Base-by-base conservation (phyloP, 148 eudicot species). In the Silene latifolia region DNA sequence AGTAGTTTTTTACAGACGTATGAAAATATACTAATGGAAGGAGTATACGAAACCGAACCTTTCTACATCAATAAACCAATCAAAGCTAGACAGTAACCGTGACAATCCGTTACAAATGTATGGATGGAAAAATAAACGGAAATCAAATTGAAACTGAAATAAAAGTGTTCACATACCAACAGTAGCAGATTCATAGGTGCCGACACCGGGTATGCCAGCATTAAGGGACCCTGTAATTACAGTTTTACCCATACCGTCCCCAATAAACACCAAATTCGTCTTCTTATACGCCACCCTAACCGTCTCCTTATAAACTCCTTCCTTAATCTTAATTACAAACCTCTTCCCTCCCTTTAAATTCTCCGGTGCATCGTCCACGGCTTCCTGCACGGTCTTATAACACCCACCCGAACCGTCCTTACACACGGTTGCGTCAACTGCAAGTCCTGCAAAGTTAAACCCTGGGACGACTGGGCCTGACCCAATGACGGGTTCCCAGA, bases 241-340 rank as follows among this genome's bases (percentile, higher is more conserved):
- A 1, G 88, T 91, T 86, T 85, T 88, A 32, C 98, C 98, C 81
- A 88, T 85, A 1, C 98, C 98, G 68, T 88, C 96, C 0, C 98
- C 98, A 42, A 85, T 65, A 67, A 91, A 88, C 65, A 94, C 93
- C 85, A 94, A 75, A 82, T 91, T 91, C 83, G 18, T 90, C 84
- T 91, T 91, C 72, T 87, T 85, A 27, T 88, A 75, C 23, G 85
- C 85, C 14, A 94, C 97, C 81, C 93, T 77, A 14, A 94, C 97
- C 14, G 71, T 88, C 78, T 94, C 98, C 73, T 86, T 88, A 44
- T 91, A 94, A 19, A 91, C 86, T 60, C 98, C 98, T 53, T 86
- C 91, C 78, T 81, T 86, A 6, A 94, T 90, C 75, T 71, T 59
- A 5, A 93, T 84, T 81, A 93, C 98, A 74, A 74, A 90, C 81